Evolutionary conservation across 192 early-diverging fungal species (phyloP), one percentile per base, ranked within the genome.

Genomic region (Thoreauomyces humboldtii): DNA sequence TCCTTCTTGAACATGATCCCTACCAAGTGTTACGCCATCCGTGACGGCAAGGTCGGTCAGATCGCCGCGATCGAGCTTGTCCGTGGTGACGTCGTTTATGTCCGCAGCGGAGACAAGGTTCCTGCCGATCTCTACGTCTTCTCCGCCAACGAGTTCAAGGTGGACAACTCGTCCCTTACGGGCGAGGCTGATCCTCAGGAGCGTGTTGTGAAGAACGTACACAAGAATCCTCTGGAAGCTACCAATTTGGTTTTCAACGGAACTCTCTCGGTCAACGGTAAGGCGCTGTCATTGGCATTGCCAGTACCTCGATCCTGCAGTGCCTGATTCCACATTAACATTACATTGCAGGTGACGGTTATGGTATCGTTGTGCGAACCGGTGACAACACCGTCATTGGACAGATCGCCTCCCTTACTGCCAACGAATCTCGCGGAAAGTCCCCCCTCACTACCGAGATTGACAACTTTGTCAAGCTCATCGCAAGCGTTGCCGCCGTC

Each of bases 101-200:
- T 94, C 27, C 85, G 87, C 44, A 89, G 91, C 82, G 95, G 95
- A 52, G 94, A 98, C 79, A 98, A 98, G 73, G 72, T 92, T 11
- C 95, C 95, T 1, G 95, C 95, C 0, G 95, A 98, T 81, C 73
- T 95, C 45, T 84, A 81, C 61, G 62, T 98, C 32, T 92, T 89
- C 72, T 62, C 80, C 33, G 79, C 85, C 58, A 87, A 80, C 21
- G 95, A 98, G 42, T 77, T 96, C 57, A 98, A 98, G 74, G 93
- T 96, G 33, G 95, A 98, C 82, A 96, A 96, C 81, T 95, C 94
- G 5, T 94, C 92, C 11, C 72, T 98, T 34, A 98, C 95, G 1
- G 95, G 95, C 58, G 95, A 98, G 77, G 85, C 91, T 1, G 95
- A 96, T 56, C 92, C 95, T 14, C 95, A 98, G 73, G 89, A 91